These are phyloP conservation scores for Plectranthus barbatus DNA, from an alignment of 257 asterid species.

Conservation along the genomic window DNA sequence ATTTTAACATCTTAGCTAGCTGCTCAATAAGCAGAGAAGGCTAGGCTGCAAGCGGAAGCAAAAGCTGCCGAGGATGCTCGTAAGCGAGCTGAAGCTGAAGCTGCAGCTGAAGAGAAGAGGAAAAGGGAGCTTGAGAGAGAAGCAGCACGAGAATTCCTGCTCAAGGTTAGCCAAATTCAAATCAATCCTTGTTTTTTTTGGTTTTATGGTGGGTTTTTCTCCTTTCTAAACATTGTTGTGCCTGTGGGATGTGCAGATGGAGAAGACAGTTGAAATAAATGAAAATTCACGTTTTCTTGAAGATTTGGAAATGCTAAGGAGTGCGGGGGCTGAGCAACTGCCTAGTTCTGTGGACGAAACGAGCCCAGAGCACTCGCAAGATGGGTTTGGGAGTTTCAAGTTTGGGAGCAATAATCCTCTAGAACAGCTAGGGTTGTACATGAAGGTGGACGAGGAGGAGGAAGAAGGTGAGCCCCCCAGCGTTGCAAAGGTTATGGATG, in stretches of 20 bases:
- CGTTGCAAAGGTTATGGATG: slow-evolving; percentile 23
- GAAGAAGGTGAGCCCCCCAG: slow-evolving; percentile 56
- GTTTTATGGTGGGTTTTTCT: too few species aligned
- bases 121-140: slow-evolving; percentile 71
- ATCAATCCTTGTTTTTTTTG: too few species aligned
- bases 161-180: slow-evolving; percentile 35
- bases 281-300: slow-evolving; percentile 58
- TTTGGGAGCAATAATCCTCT: slow-evolving; percentile 69
- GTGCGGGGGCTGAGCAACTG: slow-evolving; percentile 40
- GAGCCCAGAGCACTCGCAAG: slow-evolving; percentile 61
- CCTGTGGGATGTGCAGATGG: slow-evolving; percentile 39
- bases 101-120: slow-evolving; percentile 63
- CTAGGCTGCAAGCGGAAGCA: slow-evolving; percentile 84
- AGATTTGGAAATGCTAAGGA: slow-evolving; percentile 71
- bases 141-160: slow-evolving; percentile 79
- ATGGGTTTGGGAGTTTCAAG: slow-evolving; percentile 61
- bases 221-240: background rate
- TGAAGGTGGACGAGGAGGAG: slow-evolving; percentile 74
- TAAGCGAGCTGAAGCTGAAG: slow-evolving; percentile 70
- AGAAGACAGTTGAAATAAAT: slow-evolving; percentile 78
- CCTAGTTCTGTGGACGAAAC: slow-evolving; percentile 54
- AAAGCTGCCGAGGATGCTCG: slow-evolving; percentile 91
- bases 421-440: slow-evolving; percentile 87
- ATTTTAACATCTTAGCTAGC: too few species aligned
- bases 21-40: slow-evolving; percentile 51